Evolutionary conservation across 2,329 filamentous ascomycete genomes (phyloP), one percentile per base, ranked within the genome.

Genomic region (Cryphonectria carpinicola): DNA sequence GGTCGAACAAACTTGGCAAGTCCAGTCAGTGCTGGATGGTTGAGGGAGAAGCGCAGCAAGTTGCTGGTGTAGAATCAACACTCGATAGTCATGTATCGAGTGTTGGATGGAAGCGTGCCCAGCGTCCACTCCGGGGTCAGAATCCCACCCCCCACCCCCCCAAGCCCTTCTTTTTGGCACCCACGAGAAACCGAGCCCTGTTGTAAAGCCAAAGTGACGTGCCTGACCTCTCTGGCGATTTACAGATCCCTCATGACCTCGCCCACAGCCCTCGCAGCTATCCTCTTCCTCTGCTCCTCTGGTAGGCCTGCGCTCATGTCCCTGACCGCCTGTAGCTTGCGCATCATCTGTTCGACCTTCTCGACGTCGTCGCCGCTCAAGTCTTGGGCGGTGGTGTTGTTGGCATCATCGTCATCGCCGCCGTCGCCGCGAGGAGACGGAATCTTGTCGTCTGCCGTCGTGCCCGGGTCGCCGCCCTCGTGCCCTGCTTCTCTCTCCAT

Each of bases 161-260:
- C 1, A 11, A 54, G n/a, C 49, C 13, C 13, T 32, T 28, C 37
- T 39, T 39, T 39, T 39, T 39, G 37, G 37, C 10, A 39, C 8
- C 37, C 37, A 39, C 10, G 37, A 39, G 37, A 11, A 39, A 11
- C 11, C 10, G 25, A 56, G 25, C 25, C 25, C 25, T 28, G 25
- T 28, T 28, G 54, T 58, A 19, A 35, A 17, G 25, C 4, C 39
- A 43, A 11, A 1, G 8, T 25, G 25, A 35, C 13, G 25, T 52
- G 10, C 8, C 13, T 28, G n/a, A 25, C 3, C 8, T 22, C n/a
- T 37, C 14, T 43, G 8, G 17, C 25, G 13, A 39, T 79, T 70
- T 70, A 88, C 41, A 89, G 72, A 64, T 89, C 86, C 75, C 84
- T 87, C 89, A 92, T 91, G 43, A 91, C 87, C 75, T 92, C 89